Evolutionary conservation across 768 basidiomycete species (phyloP).

Genomic region (Termitomyces sp.): DNA sequence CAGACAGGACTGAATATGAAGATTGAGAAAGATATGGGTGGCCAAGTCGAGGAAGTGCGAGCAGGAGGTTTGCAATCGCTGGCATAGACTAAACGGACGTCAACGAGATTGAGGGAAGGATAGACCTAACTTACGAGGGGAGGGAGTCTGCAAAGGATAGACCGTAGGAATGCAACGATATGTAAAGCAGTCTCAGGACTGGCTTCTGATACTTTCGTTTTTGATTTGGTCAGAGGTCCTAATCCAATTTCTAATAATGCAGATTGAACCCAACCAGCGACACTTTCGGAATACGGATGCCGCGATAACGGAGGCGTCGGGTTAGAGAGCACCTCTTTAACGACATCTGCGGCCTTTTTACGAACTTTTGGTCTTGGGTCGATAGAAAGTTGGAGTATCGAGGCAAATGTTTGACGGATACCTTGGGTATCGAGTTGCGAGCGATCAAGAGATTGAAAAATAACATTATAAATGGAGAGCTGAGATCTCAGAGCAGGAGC

Average conservation of each 20-base stretch:
- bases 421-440: conserved; percentile 61
- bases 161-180: conserved; percentile 66
- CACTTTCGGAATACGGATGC: conserved; percentile 84
- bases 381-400: conserved; percentile 74
- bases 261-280: conserved; percentile 72
- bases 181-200: conserved; percentile 75
- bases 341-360: conserved; percentile 81
- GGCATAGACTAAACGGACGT: conserved; percentile 56
- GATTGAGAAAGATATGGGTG: conserved; percentile 88
- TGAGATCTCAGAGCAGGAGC: conserved; percentile 86
- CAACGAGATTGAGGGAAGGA: conserved; percentile 4
- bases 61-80: conserved; percentile 60
- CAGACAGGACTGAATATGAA: conserved; percentile 80
- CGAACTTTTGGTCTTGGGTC: conserved; percentile 94
- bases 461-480: conserved; percentile 63
- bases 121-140: conserved; percentile 52
- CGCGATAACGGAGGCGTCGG: conserved; percentile 71
- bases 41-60: conserved; percentile 79
- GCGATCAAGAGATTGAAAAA: conserved; percentile 68
- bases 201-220: conserved; percentile 48
- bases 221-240: conserved; percentile 56
- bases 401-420: conserved; percentile 79
- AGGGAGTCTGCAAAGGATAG: conserved; percentile 55
- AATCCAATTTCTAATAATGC: conserved; percentile 61
- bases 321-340: conserved; percentile 67